Conservation (phyloP, 257 asterid species). For the Nicotiana obtusifolia region DNA sequence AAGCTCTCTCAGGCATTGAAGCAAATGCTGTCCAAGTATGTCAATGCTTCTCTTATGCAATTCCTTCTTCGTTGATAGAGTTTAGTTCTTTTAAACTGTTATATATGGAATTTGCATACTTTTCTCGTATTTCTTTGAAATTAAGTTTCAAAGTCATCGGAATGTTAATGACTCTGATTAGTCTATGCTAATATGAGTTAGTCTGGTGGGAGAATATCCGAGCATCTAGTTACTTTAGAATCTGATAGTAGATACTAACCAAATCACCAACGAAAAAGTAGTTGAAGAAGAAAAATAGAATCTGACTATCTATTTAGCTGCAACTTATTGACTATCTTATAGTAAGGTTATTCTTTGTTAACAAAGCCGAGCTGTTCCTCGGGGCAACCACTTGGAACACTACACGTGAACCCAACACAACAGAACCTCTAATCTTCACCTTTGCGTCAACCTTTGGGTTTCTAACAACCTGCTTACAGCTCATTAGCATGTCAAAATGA, state of each 20-base stretch:
- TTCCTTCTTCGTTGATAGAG: background rate
- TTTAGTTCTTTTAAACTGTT: background rate
- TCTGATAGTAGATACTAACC: background rate
- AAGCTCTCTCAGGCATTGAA: constrained; percentile 45
- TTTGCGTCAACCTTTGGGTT: background rate
- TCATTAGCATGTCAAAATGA: background rate
- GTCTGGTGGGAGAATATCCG: background rate
- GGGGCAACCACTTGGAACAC: background rate
- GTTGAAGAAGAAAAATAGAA: background rate
- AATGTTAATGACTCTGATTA: background rate
- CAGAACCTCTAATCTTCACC: no score
- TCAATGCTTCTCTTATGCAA: constrained; percentile 7
- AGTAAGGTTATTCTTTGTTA: background rate
- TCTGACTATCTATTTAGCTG: background rate
- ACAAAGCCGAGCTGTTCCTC: no score
- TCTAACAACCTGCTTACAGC: background rate
- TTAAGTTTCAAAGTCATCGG: background rate
- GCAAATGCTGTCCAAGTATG: constrained; percentile 67
- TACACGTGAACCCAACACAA: background rate
- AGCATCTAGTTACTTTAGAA: background rate
- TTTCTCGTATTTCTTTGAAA: background rate
- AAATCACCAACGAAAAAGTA: background rate
- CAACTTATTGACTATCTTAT: background rate
- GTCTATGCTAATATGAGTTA: background rate
- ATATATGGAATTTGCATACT: background rate